These are phyloP conservation scores for Coemansia sp. DNA, from an alignment of 192 early-diverging fungal species.

Conservation along the genomic window DNA sequence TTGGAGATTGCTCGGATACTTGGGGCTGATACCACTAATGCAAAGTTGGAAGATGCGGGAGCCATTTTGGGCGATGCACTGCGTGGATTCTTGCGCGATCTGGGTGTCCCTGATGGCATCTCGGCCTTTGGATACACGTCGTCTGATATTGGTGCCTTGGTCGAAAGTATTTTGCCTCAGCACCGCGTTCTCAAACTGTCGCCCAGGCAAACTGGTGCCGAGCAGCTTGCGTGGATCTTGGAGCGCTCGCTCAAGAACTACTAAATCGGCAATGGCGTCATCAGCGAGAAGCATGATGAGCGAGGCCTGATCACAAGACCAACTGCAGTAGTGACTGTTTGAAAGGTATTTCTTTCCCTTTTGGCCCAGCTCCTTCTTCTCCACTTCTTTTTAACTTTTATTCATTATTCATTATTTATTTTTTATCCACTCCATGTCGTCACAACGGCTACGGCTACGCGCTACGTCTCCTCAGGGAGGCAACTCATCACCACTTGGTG, in stretches of 20 bases:
- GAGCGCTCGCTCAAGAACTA: conserved; percentile 56
- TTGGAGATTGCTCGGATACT: conserved; percentile 79
- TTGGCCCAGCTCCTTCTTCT: background rate
- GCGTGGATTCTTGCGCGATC: conserved; percentile 70
- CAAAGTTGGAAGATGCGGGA: conserved; percentile 73
- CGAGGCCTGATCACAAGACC: background rate
- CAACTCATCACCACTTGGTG: conserved; percentile 34
- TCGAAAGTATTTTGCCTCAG: conserved; percentile 87
- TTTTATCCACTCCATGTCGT: background rate
- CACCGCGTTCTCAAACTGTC: conserved; percentile 91
- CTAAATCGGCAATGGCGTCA: conserved; percentile 11
- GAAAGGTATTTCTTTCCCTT: background rate
- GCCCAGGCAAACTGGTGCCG: conserved; percentile 59
- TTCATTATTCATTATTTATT: conserved; percentile 7
- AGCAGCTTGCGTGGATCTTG: conserved; percentile 47
- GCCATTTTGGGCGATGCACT: conserved; percentile 74
- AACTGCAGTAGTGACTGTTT: background rate
- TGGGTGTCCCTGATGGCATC: conserved; percentile 86
- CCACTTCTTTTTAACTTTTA: conserved; percentile 3
- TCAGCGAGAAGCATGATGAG: background rate
- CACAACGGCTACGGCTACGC: background rate
- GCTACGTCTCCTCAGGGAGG: conserved; percentile 6
- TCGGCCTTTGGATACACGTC: conserved; percentile 73
- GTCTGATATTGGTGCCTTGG: conserved; percentile 70
- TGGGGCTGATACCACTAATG: conserved; percentile 67